phyloP scores from a whole-genome alignment of 2,329 filamentous ascomycete genomes.

The Xylaria sp. region DNA sequence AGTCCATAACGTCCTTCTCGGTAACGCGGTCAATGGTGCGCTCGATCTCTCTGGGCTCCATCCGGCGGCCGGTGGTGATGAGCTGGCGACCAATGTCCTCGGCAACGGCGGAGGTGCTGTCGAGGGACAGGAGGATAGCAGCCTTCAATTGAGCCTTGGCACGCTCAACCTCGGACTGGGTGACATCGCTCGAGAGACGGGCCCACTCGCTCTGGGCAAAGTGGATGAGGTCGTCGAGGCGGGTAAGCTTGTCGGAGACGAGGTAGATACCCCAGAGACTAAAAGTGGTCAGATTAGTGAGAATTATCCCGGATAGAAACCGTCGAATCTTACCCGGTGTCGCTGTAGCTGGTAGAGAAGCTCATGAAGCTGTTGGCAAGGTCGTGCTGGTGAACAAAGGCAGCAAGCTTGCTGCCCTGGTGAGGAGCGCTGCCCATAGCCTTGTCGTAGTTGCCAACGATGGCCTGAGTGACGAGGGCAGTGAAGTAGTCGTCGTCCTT shows the following conservation, averaged over 20 bases:
- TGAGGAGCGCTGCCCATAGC: constrained; percentile 96
- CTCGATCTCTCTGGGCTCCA: constrained; percentile 92
- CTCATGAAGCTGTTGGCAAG: constrained; percentile 99
- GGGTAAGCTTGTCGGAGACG: constrained; percentile 80
- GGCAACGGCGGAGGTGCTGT: constrained; percentile 93
- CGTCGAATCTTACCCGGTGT: constrained; percentile 72
- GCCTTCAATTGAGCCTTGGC: constrained; percentile 99
- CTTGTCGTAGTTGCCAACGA: constrained; percentile 99
- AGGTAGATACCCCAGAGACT: constrained; percentile 99
- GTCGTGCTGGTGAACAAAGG: constrained; percentile 87
- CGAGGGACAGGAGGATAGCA: constrained; percentile 91
- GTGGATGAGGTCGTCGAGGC: constrained; percentile 92
- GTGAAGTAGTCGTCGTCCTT: constrained; percentile 99
- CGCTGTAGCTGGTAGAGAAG: constrained; percentile 99
- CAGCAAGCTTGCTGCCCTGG: constrained; percentile 96
- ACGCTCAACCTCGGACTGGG: constrained; percentile 87
- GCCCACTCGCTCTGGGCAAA: constrained; percentile 99
- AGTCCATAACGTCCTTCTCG: constrained; percentile 95
- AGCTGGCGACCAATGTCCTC: constrained; percentile 99
- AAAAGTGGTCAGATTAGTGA: constrained; percentile 18
- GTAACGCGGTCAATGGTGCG: constrained; percentile 81
- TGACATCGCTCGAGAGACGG: constrained; percentile 83
- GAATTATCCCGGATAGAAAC: background rate
- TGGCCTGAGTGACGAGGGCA: constrained; percentile 92
- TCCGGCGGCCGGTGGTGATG: constrained; percentile 89